Percentiles rank a stretch among this genome's conserved stretches.
Evolutionary conservation across 768 basidiomycete species (phyloP).

Genomic region (Russula vinacea): DNA sequence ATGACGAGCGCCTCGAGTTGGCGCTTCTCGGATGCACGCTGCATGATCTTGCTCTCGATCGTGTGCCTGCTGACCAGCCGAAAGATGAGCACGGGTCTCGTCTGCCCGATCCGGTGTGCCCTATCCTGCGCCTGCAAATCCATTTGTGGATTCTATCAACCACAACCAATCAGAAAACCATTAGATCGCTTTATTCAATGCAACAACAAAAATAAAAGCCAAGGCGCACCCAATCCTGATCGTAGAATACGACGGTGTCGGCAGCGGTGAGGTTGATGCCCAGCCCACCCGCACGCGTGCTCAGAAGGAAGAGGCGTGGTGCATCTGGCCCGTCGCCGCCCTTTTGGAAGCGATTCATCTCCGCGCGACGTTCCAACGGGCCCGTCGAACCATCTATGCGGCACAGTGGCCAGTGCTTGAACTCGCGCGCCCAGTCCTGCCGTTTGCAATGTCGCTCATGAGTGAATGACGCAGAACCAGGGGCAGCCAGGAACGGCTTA

Average conservation of each 20-base stretch:
- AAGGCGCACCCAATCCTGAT: conserved; percentile 85
- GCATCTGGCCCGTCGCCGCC: conserved; percentile 59
- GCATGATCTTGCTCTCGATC: conserved; percentile 88
- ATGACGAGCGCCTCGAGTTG: conserved; percentile 94
- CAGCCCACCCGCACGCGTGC: conserved; percentile 75
- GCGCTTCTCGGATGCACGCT: conserved; percentile 80
- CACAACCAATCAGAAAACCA: background rate
- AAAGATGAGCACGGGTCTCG: conserved; percentile 84
- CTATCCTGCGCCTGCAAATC: conserved; percentile 95
- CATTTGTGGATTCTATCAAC: conserved; percentile 85
- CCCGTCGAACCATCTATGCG: conserved; percentile 88
- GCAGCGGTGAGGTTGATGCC: conserved; percentile 80
- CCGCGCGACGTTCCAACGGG: conserved; percentile 74
- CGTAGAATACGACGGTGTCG: conserved; percentile 92
- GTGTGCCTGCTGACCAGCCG: conserved; percentile 84
- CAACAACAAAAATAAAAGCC: background rate
- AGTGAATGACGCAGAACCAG: conserved; percentile 10
- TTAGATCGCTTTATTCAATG: background rate
- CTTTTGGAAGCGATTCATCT: conserved; percentile 83
- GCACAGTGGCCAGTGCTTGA: conserved; percentile 80
- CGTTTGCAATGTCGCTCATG: background rate
- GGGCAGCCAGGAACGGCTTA: conserved; percentile 33
- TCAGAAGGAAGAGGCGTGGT: conserved; percentile 73
- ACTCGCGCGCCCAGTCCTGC: conserved; percentile 85
- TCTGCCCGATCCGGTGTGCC: conserved; percentile 96